Base-by-base conservation (phyloP, 345 rosid genomes). In the Sapria himalayana region DNA sequence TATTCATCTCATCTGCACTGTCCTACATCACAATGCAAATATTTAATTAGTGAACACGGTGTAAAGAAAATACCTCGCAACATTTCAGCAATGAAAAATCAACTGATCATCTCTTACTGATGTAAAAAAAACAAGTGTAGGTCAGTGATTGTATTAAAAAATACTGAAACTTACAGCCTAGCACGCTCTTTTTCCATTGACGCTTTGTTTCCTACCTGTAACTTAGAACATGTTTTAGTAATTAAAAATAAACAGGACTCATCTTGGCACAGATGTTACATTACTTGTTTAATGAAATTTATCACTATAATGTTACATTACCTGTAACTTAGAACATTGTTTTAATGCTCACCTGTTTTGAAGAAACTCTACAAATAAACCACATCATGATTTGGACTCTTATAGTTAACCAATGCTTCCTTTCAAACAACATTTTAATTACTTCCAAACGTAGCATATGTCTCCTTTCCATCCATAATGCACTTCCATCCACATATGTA, bases 1-100 rank as follows among this genome's bases (percentile, higher is more conserved):
- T 57, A 56, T 52, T 89, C 95, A 82, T 72, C 80, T 89, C 98
- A 74, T 82, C 98, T 13, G 58, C 48, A 79, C 98, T 89, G 95
- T 72, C 69, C 82, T 72, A 81, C 52, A 65, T 55, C 54, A 63
- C 60, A 64, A 48, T 6, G 2, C 25, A 13, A 23, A 39, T 23
- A 33, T 37, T 33, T 15, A 52, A 50, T 39, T 37, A 59, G 50
- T 25, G 42, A 57, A 37, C 56, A 1, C 9, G 17, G 33, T 13
- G 33, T 5, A 15, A 7, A 35, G 8, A 36, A 20, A 9, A 18
- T 3, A 21, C 21, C 25, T 1, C 8, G 43, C 20, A 53, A 24
- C 6, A 25, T 15, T 9, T 8, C 9, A 15, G 13, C 23, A 49
- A 42, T 43, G 32, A 22, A 45, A 16, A 19, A 31, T 4, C n/a